Conservation (phyloP, 1,284 basidiomycete genomes). For the Tremellales sp. region DNA sequence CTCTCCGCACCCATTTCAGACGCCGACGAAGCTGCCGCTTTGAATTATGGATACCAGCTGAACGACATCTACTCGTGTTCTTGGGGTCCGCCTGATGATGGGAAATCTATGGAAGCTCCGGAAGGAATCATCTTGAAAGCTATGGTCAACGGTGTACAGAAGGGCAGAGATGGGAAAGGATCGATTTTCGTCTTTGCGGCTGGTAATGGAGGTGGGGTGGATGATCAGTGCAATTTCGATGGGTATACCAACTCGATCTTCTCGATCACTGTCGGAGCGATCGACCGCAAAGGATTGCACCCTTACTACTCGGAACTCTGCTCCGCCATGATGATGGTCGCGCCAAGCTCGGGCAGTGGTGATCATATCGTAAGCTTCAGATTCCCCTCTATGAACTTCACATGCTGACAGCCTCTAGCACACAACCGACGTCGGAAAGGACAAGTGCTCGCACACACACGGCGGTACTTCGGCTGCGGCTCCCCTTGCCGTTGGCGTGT, state of each 20-base stretch:
- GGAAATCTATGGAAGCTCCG: slow-evolving; percentile 91
- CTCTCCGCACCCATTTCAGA: slow-evolving; percentile 95
- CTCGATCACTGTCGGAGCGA: slow-evolving; percentile 88
- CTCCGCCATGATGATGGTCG: slow-evolving; percentile 92
- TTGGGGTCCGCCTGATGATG: slow-evolving; percentile 98
- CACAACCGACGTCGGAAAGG: slow-evolving; percentile 87
- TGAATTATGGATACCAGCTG: slow-evolving; percentile 90
- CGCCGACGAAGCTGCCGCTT: slow-evolving; percentile 92
- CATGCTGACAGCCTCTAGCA: slow-evolving; percentile 56
- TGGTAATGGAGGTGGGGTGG: slow-evolving; percentile 86
- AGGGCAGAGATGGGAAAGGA: slow-evolving; percentile 85
- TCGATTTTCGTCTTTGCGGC: slow-evolving; percentile 96
- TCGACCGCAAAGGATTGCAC: slow-evolving; percentile 87
- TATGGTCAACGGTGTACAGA: slow-evolving; percentile 88
- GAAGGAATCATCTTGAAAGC: slow-evolving; percentile 89
- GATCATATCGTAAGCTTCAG: slow-evolving; percentile 74
- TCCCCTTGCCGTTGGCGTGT: slow-evolving; percentile 87
- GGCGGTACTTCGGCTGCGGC: slow-evolving; percentile 98
- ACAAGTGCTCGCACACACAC: slow-evolving; percentile 76
- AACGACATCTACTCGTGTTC: slow-evolving; percentile 94
- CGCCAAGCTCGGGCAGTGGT: slow-evolving; percentile 93
- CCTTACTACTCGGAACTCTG: slow-evolving; percentile 98
- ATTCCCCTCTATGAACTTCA: not conserved
- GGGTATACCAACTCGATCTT: slow-evolving; percentile 99
- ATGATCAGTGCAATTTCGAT: slow-evolving; percentile 99